phyloP scores from a whole-genome alignment of 768 basidiomycete genomes.

The Omphalotus guepiniiformis region DNA sequence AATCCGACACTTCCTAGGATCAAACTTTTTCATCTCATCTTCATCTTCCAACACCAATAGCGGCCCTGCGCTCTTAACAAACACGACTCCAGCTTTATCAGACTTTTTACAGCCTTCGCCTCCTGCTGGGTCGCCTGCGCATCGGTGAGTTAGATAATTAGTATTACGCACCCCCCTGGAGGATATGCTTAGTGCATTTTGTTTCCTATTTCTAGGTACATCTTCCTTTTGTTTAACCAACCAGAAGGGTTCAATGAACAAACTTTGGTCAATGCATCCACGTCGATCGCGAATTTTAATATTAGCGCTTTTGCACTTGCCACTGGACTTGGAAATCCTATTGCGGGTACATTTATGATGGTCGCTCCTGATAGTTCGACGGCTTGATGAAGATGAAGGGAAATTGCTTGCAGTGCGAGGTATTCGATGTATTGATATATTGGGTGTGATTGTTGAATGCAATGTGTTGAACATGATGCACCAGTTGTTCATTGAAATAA shows the following conservation, averaged over 20 bases:
- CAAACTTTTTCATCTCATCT: slow-evolving; percentile 27
- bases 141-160: slow-evolving; percentile 31
- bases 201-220: slow-evolving; percentile 42
- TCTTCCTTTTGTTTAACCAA: slow-evolving; percentile 45
- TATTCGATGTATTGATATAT: too few species aligned
- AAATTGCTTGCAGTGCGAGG: too few species aligned
- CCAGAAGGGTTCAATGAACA: slow-evolving; percentile 35
- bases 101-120: slow-evolving; percentile 37
- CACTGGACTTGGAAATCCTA: slow-evolving; percentile 39
- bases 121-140: slow-evolving; percentile 36
- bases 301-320: slow-evolving; percentile 37
- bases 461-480: too few species aligned
- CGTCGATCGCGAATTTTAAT: slow-evolving; percentile 34
- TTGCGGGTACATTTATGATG: slow-evolving; percentile 47
- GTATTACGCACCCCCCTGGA: slow-evolving; percentile 18
- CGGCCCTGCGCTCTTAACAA: slow-evolving; percentile 18
- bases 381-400: too few species aligned
- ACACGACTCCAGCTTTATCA: slow-evolving; percentile 36
- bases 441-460: too few species aligned
- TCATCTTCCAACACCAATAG: not conserved
- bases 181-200: slow-evolving; percentile 15
- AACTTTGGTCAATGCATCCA: slow-evolving; percentile 32
- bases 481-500: too few species aligned
- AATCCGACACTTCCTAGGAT: slow-evolving; percentile 44
- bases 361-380: slow-evolving; percentile 35